Conservation (phyloP, 2,329 filamentous ascomycete species). For the Colletotrichum cuscutae region DNA sequence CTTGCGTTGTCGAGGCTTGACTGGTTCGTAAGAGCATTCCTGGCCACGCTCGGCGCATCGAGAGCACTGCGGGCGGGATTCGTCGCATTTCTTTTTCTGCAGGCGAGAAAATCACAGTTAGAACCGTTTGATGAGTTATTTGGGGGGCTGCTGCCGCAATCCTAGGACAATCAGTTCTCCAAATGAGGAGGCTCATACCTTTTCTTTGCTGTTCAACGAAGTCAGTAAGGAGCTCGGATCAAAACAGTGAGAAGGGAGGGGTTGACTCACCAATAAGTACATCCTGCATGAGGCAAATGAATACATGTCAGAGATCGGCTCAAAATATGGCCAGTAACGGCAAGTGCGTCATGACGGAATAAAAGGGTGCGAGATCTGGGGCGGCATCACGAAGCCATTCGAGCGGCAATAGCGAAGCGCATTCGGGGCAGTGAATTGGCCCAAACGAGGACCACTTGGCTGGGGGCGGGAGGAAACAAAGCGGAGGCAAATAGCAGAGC, state of each 20-base stretch:
- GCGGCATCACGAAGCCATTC: conserved; percentile 22
- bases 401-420: conserved; percentile 22
- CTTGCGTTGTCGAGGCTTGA: conserved; percentile 52
- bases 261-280: conserved; percentile 60
- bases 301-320: conserved; percentile 39
- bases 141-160: neutral
- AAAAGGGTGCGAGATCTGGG: conserved; percentile 5
- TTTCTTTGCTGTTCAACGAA: conserved; percentile 58
- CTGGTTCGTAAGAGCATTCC: conserved; percentile 61
- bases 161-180: neutral
- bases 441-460: conserved; percentile 3
- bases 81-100: conserved; percentile 70
- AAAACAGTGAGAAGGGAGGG: neutral
- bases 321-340: conserved; percentile 1
- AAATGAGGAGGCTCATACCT: conserved; percentile 50
- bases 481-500: neutral
- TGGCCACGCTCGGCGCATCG: conserved; percentile 61
- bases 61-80: conserved; percentile 60
- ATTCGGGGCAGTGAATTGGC: neutral
- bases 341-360: neutral
- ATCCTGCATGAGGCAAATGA: conserved; percentile 50
- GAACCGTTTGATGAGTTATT: neutral
- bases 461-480: conserved; percentile 11
- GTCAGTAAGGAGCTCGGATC: conserved; percentile 13
- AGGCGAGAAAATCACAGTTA: conserved; percentile 6